Percentiles rank a stretch among this genome's conserved stretches.
Conservation (phyloP, 768 basidiomycete species). For the Tulasnella sp. region DNA sequence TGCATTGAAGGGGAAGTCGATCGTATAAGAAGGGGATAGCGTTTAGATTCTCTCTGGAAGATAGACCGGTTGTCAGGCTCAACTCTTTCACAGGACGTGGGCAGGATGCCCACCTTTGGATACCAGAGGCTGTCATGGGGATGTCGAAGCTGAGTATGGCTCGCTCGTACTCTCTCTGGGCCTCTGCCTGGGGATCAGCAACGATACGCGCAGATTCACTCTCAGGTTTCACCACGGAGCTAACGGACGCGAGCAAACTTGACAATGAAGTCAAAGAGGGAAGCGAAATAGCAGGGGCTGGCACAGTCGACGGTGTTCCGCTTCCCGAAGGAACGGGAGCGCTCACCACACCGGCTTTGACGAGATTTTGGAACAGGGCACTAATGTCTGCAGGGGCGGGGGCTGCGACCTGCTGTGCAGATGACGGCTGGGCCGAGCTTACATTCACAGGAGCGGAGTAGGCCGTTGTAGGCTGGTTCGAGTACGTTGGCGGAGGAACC, state of each 20-base stretch:
- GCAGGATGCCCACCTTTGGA: slow-evolving; percentile 54
- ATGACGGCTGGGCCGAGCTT: slow-evolving; percentile 22
- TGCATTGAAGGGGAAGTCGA: slow-evolving; percentile 76
- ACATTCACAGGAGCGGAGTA: slow-evolving; percentile 16
- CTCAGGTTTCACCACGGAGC: slow-evolving; percentile 19
- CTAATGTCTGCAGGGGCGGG: slow-evolving; percentile 32
- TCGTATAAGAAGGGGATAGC: slow-evolving; percentile 68
- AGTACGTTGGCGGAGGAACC: slow-evolving; percentile 18
- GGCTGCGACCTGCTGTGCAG: slow-evolving; percentile 35
- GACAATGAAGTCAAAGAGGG: slow-evolving; percentile 17
- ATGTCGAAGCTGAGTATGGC: slow-evolving; percentile 57
- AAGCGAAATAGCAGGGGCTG: slow-evolving; percentile 4
- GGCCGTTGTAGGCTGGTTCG: neutral
- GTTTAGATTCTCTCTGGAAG: slow-evolving; percentile 52
- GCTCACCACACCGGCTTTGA: slow-evolving; percentile 76
- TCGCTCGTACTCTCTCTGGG: slow-evolving; percentile 55
- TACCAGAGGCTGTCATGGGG: slow-evolving; percentile 61
- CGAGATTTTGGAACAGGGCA: slow-evolving; percentile 47
- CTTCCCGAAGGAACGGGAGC: slow-evolving; percentile 43
- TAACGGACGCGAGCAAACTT: slow-evolving; percentile 9
- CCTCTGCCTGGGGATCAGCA: slow-evolving; percentile 46
- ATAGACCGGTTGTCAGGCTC: slow-evolving; percentile 7
- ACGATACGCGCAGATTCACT: neutral
- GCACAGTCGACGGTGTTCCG: neutral
- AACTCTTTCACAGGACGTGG: neutral